Percentiles rank a stretch among this genome's conserved stretches.
Evolutionary conservation across 768 basidiomycete genomes (phyloP).

Genomic region (Termitomyces sp.): DNA sequence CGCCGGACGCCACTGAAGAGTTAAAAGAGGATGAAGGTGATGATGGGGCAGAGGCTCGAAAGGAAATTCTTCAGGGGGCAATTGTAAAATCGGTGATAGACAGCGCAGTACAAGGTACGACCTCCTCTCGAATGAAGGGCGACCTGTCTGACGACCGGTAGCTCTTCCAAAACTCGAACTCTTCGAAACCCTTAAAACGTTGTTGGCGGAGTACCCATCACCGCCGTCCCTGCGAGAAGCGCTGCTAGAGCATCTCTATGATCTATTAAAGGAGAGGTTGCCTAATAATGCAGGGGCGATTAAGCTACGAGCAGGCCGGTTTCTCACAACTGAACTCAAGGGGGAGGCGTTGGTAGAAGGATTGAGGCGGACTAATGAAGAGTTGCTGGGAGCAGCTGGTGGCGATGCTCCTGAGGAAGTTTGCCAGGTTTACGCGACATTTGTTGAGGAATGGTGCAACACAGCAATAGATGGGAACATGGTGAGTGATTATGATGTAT

Average conservation of each 20-base stretch:
- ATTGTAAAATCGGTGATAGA: slow-evolving; percentile 77
- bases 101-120: slow-evolving; percentile 67
- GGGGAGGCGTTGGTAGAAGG: slow-evolving; percentile 36
- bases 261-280: slow-evolving; percentile 26
- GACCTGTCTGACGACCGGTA: slow-evolving; percentile 14
- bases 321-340: slow-evolving; percentile 24
- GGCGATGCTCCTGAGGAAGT: slow-evolving; percentile 21
- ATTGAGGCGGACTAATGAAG: slow-evolving; percentile 35
- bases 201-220: slow-evolving; percentile 36
- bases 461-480: slow-evolving; percentile 47
- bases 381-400: slow-evolving; percentile 26
- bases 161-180: slow-evolving; percentile 40
- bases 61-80: slow-evolving; percentile 70
- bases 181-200: slow-evolving; percentile 34
- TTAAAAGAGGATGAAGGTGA: slow-evolving; percentile 33
- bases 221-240: slow-evolving; percentile 29
- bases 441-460: slow-evolving; percentile 52
- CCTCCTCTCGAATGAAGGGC: not conserved
- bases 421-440: slow-evolving; percentile 37
- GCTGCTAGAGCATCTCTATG: slow-evolving; percentile 38
- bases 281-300: slow-evolving; percentile 34
- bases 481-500: slow-evolving; percentile 22
- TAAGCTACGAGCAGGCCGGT: slow-evolving; percentile 30
- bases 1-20: slow-evolving; percentile 18
- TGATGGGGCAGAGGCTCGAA: slow-evolving; percentile 53